Evolutionary conservation across 2,329 filamentous ascomycete species (phyloP).

Genomic region (Aspergillus versicolor): DNA sequence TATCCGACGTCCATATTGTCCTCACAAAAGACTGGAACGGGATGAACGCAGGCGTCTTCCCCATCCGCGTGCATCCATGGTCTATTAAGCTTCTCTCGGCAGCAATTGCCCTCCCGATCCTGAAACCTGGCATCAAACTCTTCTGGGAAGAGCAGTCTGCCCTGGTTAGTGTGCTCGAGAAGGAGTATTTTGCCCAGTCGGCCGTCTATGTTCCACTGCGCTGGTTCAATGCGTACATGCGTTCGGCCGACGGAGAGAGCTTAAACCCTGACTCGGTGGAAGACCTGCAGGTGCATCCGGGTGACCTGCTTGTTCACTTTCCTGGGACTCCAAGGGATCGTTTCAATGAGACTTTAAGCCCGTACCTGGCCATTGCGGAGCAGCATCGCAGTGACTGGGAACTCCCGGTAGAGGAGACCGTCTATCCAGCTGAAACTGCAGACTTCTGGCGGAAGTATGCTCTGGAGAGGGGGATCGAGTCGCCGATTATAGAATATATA

Average conservation of each 20-base stretch:
- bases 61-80: constrained; percentile 36
- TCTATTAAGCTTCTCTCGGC: constrained; percentile 31
- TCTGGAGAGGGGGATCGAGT: neutral
- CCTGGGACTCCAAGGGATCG: constrained; percentile 9
- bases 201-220: constrained; percentile 15
- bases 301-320: constrained; percentile 20
- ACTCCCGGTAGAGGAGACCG: constrained; percentile 7
- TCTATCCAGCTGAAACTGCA: constrained; percentile 11
- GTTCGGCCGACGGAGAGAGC: constrained; percentile 1
- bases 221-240: constrained; percentile 21
- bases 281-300: constrained; percentile 13
- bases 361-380: constrained; percentile 17
- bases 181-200: constrained; percentile 17
- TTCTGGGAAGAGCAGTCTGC: constrained; percentile 19
- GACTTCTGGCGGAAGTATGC: constrained; percentile 12
- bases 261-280: constrained; percentile 4
- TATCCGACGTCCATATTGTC: constrained; percentile 30
- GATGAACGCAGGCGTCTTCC: constrained; percentile 36
- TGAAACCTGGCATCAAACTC: constrained; percentile 23
- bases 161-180: constrained; percentile 3
- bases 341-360: constrained; percentile 7
- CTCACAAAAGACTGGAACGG: constrained; percentile 33
- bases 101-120: constrained; percentile 24
- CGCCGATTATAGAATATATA: neutral
- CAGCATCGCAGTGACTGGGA: constrained; percentile 15